Evolutionary conservation across 2,329 filamentous ascomycete genomes (phyloP), one percentile per base, ranked within the genome.

Genomic region (Mycosphaerella arachidis): DNA sequence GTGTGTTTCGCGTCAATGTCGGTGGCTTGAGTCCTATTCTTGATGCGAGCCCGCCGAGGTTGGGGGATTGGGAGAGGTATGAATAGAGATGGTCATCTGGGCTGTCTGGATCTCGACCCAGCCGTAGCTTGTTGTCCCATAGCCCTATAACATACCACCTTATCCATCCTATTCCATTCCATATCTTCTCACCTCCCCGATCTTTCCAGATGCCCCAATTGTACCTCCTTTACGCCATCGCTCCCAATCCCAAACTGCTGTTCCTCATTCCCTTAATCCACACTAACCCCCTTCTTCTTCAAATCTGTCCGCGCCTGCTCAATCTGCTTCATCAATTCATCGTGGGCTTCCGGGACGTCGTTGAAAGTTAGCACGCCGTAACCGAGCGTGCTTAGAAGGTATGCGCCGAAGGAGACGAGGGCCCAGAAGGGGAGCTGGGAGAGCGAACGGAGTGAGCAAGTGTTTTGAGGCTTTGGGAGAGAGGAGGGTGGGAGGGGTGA

Each of bases 361-460:
- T 96, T 94, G 84, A 99, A 99, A 59, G 91, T 96, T 74, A 96
- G 82, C 69, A 99, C 90, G 66, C 94, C 94, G 80, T 86, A 89
- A 70, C 94, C 94, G 63, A 99, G 88, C 70, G 91, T 91, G 79
- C 89, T 91, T 66, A 99, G 88, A 20, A 99, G 87, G 78, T 92
- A 92, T 64, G 92, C 89, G 76, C 92, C 94, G 73, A 97, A 92
- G 24, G 90, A 87, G 67, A 99, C 90, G 69, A 97, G 82, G 51
- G 85, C 86, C 90, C 93, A 99, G 80, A 97, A 90, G 58, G 94
- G 94, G 52, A 97, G 84, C 92, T 97, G 68, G n/a, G 9, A 27
- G 35, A 37, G 33, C 48, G 51, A 37, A 54, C 31, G 4, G 7
- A 35, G 31, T 35, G 4, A 35, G 31, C 31, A 35, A 8, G 31